Evolutionary conservation across 441 rosid species (phyloP).

Genomic region (Lepidium campestre): DNA sequence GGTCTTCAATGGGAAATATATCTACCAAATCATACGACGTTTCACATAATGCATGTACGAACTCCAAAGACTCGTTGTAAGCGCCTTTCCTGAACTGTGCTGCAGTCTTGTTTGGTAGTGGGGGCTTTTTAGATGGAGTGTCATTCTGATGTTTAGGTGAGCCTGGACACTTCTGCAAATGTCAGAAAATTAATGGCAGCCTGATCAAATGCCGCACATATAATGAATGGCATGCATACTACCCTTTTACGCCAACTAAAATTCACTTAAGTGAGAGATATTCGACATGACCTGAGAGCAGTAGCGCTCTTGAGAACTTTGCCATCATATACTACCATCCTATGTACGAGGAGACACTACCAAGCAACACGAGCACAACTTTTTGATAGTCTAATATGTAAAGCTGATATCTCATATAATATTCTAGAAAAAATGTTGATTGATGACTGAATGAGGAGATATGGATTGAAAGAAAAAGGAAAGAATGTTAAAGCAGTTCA

Average conservation of each 20-base stretch:
- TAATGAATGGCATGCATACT: not conserved
- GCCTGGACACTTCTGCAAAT: constrained; percentile 68
- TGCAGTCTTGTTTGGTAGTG: constrained; percentile 58
- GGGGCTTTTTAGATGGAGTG: constrained; percentile 65
- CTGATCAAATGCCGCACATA: constrained; percentile 11
- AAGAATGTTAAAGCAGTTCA: not conserved
- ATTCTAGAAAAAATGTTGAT: not conserved
- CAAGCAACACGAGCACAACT: not conserved
- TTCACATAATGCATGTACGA: constrained; percentile 85
- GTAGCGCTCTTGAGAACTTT: not conserved
- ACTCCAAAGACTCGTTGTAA: constrained; percentile 87
- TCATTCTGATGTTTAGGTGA: constrained; percentile 76
- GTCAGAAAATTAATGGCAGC: not conserved
- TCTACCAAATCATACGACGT: constrained; percentile 93
- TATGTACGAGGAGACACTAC: not conserved
- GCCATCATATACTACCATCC: not conserved
- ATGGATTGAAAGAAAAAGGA: not conserved
- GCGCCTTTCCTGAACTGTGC: constrained; percentile 83
- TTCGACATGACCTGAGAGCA: not conserved
- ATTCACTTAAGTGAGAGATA: not conserved
- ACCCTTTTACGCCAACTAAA: not conserved
- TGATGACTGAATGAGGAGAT: not conserved
- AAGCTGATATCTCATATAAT: not conserved
- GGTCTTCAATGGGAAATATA: constrained; percentile 91
- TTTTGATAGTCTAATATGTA: not conserved